Conservation (phyloP, 805 yeast genomes). For the Kodamaea sagamina region DNA sequence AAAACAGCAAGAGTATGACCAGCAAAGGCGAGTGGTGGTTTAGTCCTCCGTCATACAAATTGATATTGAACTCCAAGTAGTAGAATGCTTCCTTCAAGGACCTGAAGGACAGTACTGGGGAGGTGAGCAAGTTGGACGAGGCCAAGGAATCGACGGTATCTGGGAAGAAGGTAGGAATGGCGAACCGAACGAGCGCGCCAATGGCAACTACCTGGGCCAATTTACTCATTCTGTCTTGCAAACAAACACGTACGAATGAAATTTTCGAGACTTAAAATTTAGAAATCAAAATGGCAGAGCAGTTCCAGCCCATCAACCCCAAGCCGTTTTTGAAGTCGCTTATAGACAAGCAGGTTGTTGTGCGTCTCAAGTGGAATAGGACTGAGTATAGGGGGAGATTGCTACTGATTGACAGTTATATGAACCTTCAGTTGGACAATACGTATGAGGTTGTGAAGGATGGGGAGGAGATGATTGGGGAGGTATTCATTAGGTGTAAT, state of each 20-base stretch:
- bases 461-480: constrained; percentile 34
- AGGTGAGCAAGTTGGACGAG: constrained; percentile 59
- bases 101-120: constrained; percentile 72
- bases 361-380: constrained; percentile 85
- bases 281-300: background rate
- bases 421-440: constrained; percentile 78
- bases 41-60: constrained; percentile 82
- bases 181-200: constrained; percentile 37
- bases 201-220: constrained; percentile 23
- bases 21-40: constrained; percentile 84
- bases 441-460: constrained; percentile 50
- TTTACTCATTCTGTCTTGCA: constrained; percentile 24
- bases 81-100: constrained; percentile 39
- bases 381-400: constrained; percentile 84
- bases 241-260: too few relatives aligned
- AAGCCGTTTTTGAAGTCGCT: constrained; percentile 85
- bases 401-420: constrained; percentile 83
- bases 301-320: constrained; percentile 66
- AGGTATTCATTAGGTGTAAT: constrained; percentile 31
- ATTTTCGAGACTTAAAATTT: background rate
- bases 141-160: constrained; percentile 28
- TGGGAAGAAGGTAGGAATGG: constrained; percentile 39
- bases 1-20: constrained; percentile 48
- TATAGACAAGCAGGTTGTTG: constrained; percentile 67
- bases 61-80: constrained; percentile 49